Conservation (phyloP, 2,329 filamentous ascomycete species). For the Chalaropsis ovoidea region DNA sequence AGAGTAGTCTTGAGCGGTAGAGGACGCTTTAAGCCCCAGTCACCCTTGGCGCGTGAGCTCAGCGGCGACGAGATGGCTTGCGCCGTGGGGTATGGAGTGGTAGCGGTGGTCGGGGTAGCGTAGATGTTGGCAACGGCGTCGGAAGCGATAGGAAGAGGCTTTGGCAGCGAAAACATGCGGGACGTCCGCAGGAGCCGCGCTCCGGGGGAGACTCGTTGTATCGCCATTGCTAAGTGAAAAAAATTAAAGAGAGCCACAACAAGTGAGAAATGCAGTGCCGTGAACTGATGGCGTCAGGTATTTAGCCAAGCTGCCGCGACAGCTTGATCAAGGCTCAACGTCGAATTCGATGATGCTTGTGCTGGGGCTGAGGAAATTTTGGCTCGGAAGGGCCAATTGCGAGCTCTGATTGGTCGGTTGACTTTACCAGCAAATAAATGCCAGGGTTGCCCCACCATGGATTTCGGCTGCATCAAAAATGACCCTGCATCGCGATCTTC, state of each 20-base stretch:
- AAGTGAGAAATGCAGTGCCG: not conserved
- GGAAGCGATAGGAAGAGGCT: constrained; percentile 56
- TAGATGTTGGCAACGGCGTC: constrained; percentile 36
- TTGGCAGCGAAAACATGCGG: constrained; percentile 78
- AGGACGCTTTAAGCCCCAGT: constrained; percentile 86
- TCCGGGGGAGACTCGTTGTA: constrained; percentile 44
- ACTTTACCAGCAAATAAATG: not conserved
- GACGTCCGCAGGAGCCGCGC: constrained; percentile 70
- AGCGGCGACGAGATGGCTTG: constrained; percentile 71
- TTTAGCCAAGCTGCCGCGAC: not conserved
- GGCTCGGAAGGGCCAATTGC: constrained; percentile 12
- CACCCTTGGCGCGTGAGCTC: constrained; percentile 62
- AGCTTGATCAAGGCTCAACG: not conserved
- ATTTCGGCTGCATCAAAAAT: constrained; percentile 1
- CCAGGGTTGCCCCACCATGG: constrained; percentile 13
- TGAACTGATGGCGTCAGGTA: not conserved
- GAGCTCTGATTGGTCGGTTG: constrained; percentile 21
- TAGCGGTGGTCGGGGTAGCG: constrained; percentile 40
- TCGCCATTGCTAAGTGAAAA: constrained; percentile 22
- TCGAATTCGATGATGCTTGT: constrained; percentile 16
- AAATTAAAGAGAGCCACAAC: not conserved
- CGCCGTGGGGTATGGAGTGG: constrained; percentile 66
- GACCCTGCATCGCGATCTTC: not conserved
- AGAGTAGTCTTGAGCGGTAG: constrained; percentile 67
- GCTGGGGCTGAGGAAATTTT: constrained; percentile 23